phyloP scores from a whole-genome alignment of 2,329 filamentous ascomycete genomes.

The Colletotrichum coccodes region DNA sequence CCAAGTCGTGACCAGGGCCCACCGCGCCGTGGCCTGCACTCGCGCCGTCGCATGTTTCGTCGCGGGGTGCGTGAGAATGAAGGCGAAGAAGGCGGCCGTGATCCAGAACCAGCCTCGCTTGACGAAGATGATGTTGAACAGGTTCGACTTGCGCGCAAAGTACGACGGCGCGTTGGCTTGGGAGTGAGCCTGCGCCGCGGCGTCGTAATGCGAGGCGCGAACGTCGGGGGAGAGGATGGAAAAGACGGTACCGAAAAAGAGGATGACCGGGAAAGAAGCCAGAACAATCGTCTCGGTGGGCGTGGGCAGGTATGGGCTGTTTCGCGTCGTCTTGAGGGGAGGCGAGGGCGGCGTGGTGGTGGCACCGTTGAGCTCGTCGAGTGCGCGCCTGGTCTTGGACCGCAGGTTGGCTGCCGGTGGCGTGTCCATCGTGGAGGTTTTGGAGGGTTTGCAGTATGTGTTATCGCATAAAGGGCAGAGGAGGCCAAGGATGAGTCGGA shows the following conservation, averaged over 20 bases:
- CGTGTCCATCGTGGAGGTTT: constrained; percentile 27
- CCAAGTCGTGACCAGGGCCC: constrained; percentile 75
- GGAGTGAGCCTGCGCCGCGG: constrained; percentile 70
- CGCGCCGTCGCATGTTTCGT: constrained; percentile 42
- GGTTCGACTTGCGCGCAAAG: constrained; percentile 92
- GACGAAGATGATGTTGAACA: constrained; percentile 94
- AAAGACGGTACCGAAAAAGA: constrained; percentile 86
- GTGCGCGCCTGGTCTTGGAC: constrained; percentile 31
- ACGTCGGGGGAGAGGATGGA: constrained; percentile 79
- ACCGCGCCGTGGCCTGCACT: constrained; percentile 73
- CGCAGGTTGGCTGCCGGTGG: constrained; percentile 32
- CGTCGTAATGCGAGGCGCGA: constrained; percentile 71
- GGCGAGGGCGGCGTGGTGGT: constrained; percentile 10
- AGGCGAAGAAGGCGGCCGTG: constrained; percentile 76
- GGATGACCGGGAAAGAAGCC: constrained; percentile 77
- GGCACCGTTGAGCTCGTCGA: constrained; percentile 30
- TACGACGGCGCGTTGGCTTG: constrained; percentile 76
- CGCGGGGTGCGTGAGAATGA: constrained; percentile 75
- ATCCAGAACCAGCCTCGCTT: constrained; percentile 97
- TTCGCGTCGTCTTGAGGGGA: constrained; percentile 44
- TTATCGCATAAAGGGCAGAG: constrained; percentile 25
- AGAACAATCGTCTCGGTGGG: constrained; percentile 73
- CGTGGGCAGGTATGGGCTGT: constrained; percentile 74
- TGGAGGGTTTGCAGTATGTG: background rate
- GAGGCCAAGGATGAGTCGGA: background rate